Conservation (phyloP, 345 rosid genomes). For the Citrus maxima region DNA sequence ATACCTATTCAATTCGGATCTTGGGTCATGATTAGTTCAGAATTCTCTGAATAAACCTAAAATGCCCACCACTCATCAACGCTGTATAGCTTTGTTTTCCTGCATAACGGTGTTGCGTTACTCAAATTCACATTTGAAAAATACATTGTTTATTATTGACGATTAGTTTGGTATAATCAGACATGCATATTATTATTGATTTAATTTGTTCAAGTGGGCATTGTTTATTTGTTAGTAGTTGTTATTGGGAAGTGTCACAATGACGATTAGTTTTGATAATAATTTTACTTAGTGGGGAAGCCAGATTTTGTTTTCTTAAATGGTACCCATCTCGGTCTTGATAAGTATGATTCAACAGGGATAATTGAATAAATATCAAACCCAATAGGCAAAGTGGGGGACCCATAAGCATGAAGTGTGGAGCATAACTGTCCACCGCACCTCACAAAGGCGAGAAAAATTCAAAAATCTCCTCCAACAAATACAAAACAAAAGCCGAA, state of each 20-base stretch:
- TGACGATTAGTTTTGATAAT: background rate
- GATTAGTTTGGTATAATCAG: background rate
- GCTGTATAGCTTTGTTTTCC: background rate
- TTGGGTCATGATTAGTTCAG: background rate
- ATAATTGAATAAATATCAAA: conserved; percentile 1
- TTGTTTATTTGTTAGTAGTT: background rate
- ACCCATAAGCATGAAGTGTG: conserved; percentile 28
- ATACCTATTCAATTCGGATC: background rate
- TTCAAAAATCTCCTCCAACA: conserved; percentile 30
- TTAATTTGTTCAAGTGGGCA: background rate
- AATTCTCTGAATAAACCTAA: background rate
- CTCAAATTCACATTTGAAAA: no score
- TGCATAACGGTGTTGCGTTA: no score
- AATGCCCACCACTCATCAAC: background rate
- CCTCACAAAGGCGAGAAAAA: conserved; percentile 21
- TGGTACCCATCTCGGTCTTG: conserved; percentile 12
- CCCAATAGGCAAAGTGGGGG: background rate
- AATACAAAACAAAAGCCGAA: conserved; percentile 23
- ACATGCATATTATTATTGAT: background rate
- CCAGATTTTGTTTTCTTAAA: background rate
- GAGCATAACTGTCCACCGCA: conserved; percentile 35
- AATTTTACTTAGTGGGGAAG: conserved; percentile 5
- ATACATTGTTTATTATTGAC: background rate
- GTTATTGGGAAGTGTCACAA: background rate
- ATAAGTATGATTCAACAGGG: conserved; percentile 13